phyloP scores from a whole-genome alignment of 768 basidiomycete species.

The Psilocybe subaeruginosa region DNA sequence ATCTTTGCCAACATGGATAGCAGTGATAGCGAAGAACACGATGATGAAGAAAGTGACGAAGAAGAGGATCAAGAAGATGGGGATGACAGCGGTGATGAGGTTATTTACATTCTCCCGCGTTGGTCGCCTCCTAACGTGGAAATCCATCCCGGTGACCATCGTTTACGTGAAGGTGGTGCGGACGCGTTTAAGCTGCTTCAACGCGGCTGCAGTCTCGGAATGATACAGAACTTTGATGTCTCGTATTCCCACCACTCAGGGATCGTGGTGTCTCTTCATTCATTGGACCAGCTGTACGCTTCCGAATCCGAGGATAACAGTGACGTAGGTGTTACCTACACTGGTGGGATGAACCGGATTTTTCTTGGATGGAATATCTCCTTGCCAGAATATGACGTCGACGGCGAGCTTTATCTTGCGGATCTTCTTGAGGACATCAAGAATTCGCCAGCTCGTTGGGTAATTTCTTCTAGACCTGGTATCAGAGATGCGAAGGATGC shows the following conservation, averaged over 20 bases:
- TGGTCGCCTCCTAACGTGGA: conserved; percentile 61
- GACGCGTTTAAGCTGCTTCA: conserved; percentile 43
- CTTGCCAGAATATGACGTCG: conserved; percentile 47
- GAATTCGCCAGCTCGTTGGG: conserved; percentile 35
- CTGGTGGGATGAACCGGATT: conserved; percentile 43
- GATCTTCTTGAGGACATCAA: conserved; percentile 39
- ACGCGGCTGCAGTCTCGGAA: conserved; percentile 60
- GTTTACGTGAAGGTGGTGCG: conserved; percentile 16
- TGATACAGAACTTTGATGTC: conserved; percentile 61
- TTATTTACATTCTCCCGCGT: conserved; percentile 34
- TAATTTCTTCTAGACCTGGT: conserved; percentile 24
- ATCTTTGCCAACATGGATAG: conserved; percentile 15
- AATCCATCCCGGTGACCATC: conserved; percentile 24
- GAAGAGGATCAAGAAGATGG: conserved; percentile 36
- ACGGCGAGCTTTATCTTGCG: conserved; percentile 47
- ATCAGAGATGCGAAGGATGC: conserved; percentile 34
- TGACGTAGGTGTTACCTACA: conserved; percentile 6
- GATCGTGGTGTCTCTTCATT: conserved; percentile 47
- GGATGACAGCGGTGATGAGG: conserved; percentile 23
- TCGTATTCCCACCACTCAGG: conserved; percentile 58
- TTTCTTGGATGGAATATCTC: conserved; percentile 74
- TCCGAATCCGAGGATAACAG: conserved; percentile 26
- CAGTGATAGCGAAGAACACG: conserved; percentile 38
- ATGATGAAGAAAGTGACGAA: conserved; percentile 32
- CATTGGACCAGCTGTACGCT: conserved; percentile 33